Conservation (phyloP, 139 green algal species). For the Pleodorina starrii region DNA sequence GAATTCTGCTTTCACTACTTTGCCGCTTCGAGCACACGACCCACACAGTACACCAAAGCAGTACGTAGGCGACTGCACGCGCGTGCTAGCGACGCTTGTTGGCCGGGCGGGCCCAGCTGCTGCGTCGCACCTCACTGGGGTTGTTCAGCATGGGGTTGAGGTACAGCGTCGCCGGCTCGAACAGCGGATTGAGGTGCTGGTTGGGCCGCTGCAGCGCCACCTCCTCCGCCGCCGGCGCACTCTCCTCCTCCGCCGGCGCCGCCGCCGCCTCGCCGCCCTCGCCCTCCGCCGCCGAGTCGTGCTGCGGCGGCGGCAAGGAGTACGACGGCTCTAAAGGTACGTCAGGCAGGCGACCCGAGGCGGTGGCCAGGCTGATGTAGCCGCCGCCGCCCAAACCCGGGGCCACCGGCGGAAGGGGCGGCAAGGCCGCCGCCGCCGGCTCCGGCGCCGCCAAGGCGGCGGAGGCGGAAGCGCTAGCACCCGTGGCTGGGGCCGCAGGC, state of each 20-base stretch:
- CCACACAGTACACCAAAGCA: not conserved
- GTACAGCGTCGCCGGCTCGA: slow-evolving; percentile 6
- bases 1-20: not conserved
- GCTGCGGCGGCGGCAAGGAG: not conserved
- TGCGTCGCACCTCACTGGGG: not conserved
- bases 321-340: not conserved
- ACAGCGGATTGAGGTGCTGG: slow-evolving; percentile 23
- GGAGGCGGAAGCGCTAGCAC: no score
- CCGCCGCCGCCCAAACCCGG: slow-evolving; percentile 11
- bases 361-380: slow-evolving; percentile 10
- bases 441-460: no score
- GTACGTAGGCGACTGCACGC: not conserved
- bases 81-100: not conserved
- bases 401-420: not conserved
- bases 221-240: not conserved
- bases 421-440: not conserved
- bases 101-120: not conserved
- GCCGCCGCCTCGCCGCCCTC: not conserved
- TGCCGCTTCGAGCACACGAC: not conserved
- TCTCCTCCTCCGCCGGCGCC: not conserved
- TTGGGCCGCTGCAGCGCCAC: not conserved
- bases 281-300: not conserved
- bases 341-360: not conserved
- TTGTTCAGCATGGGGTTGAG: slow-evolving; percentile 3
- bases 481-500: not conserved